A percentile compares a stretch with the other conserved stretches of the same genome.
Evolutionary conservation across 108 stramenopile species (phyloP).

Genomic region (Cyclostephanos tholiformis): DNA sequence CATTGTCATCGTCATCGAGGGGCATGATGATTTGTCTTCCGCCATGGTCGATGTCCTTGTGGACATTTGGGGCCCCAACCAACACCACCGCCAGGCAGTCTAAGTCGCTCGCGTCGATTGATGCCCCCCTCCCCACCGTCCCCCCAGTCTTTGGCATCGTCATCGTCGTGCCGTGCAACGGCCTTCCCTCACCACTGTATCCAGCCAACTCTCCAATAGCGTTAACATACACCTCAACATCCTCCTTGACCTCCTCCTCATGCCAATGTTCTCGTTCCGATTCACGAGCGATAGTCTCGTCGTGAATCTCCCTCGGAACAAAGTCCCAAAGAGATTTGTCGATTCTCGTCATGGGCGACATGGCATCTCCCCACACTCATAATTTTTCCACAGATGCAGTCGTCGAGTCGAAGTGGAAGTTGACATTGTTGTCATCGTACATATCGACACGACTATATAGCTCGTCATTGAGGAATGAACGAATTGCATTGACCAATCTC

Average conservation of each 20-base stretch:
- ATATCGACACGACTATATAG: conserved; percentile 2
- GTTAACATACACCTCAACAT: neutral
- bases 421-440: neutral
- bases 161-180: too few relatives aligned
- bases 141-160: too few relatives aligned
- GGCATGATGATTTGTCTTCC: too few relatives aligned
- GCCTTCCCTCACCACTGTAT: neutral
- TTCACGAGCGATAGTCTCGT: conserved; percentile 11
- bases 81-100: too few relatives aligned
- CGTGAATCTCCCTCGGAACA: conserved; percentile 27
- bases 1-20: too few relatives aligned
- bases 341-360: conserved; percentile 28
- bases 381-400: too few relatives aligned
- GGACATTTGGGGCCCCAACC: too few relatives aligned
- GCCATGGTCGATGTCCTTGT: too few relatives aligned
- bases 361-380: too few relatives aligned
- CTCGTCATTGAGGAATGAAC: conserved; percentile 27
- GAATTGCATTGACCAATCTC: conserved; percentile 16
- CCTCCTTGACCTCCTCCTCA: neutral
- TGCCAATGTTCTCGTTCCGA: neutral
- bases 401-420: neutral
- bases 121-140: too few relatives aligned
- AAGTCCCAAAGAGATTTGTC: conserved; percentile 42
- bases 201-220: too few relatives aligned
- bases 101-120: too few relatives aligned